Evolutionary conservation across 1,139 yeast species (phyloP).

Genomic region (Pichia sp.): DNA sequence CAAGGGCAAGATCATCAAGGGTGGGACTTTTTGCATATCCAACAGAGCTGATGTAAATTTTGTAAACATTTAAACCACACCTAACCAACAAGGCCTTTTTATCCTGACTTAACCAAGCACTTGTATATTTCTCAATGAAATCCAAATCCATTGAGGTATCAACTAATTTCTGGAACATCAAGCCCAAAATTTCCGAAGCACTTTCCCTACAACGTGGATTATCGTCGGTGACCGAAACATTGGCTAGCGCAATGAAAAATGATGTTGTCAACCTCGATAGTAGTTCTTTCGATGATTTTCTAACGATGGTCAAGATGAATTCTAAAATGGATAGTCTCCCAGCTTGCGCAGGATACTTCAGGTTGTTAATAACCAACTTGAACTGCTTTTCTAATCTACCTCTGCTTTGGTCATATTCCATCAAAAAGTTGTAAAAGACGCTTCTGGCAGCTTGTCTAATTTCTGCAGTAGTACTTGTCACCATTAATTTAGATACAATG

Average conservation of each 20-base stretch:
- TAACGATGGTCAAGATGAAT: constrained; percentile 64
- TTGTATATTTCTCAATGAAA: constrained; percentile 54
- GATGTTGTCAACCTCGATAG: constrained; percentile 63
- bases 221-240: constrained; percentile 75
- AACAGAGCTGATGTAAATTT: constrained; percentile 52
- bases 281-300: constrained; percentile 62
- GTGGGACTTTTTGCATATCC: constrained; percentile 41
- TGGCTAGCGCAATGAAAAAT: constrained; percentile 77
- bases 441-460: constrained; percentile 85
- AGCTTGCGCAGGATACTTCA: constrained; percentile 77
- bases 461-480: constrained; percentile 80
- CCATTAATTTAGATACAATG: constrained; percentile 76
- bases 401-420: constrained; percentile 93
- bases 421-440: constrained; percentile 77
- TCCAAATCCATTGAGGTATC: constrained; percentile 33
- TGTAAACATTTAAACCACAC: constrained; percentile 75
- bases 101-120: constrained; percentile 65
- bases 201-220: constrained; percentile 80
- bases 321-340: constrained; percentile 95
- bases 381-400: constrained; percentile 82
- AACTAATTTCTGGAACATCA: constrained; percentile 51
- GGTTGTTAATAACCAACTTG: constrained; percentile 74
- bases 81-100: constrained; percentile 55
- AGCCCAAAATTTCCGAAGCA: constrained; percentile 63
- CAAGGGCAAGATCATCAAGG: constrained; percentile 34